Evolutionary conservation across 805 yeast genomes (phyloP), one percentile per base, ranked within the genome.

Genomic region (Ogataea ganodermae): DNA sequence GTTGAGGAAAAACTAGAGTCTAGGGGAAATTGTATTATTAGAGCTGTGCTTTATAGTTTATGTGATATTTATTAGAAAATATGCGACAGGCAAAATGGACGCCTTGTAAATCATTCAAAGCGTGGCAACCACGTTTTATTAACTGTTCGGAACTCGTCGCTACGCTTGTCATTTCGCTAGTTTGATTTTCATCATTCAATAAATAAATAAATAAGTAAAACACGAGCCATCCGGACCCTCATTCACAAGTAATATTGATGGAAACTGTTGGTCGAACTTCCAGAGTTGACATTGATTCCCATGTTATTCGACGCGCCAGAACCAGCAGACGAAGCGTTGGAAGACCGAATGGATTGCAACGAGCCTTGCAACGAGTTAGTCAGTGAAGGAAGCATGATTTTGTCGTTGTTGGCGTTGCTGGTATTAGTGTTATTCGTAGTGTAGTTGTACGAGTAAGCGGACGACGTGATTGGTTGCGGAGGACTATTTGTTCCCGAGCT

Each of bases 171-270:
- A n/a, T n/a, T n/a, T n/a, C n/a, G n/a, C n/a, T 35, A 17, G 14
- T 31, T 12, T 17, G 8, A 18, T 21, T 9, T 5, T n/a, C 20
- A 27, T n/a, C n/a, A 28, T 17, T 22, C 20, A 35, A 27, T 36
- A 16, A 44, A 37, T 31, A 37, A 31, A 23, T 30, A 36, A 26
- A 28, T 22, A 28, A 20, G 31, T 21, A 37, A 23, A n/a, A 14
- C 26, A 21, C 23, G 22, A 26, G 27, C 21, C 22, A 21, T 9
- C 23, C 13, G 3, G 31, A 7, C 6, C 30, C 24, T n/a, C 35
- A 18, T 13, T 65, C 46, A 70, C 52, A 51, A 59, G 69, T 55
- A 67, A 67, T 30, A 66, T 60, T 52, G 69, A 20, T 46, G 55
- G 44, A 35, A 51, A 26, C 31, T 31, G 21, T 33, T 44, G 16